Conservation (phyloP, 306 rosid genomes). For the Gynostemma pentaphyllum region DNA sequence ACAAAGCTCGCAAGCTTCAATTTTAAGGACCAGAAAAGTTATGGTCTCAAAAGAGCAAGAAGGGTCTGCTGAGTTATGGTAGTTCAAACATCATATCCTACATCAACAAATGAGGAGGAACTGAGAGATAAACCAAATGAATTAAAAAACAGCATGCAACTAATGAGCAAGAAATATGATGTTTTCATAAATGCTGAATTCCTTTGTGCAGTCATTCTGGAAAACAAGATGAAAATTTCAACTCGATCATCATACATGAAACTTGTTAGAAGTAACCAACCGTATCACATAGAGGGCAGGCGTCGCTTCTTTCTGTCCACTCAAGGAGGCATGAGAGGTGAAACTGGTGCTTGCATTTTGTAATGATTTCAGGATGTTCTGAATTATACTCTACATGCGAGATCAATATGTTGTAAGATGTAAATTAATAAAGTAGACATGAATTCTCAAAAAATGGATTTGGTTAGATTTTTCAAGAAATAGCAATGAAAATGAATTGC, state of each 20-base stretch:
- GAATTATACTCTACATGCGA: slow-evolving; percentile 43
- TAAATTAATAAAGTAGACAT: neutral
- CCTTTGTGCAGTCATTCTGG: neutral
- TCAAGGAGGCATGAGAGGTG: slow-evolving; percentile 73
- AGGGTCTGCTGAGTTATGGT: slow-evolving; percentile 13
- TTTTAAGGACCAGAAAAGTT: slow-evolving; percentile 20
- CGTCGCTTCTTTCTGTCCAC: slow-evolving; percentile 69
- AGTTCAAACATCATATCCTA: slow-evolving; percentile 30
- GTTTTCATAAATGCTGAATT: neutral
- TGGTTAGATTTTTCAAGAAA: neutral
- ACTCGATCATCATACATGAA: neutral
- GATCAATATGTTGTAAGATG: neutral
- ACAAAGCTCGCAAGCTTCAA: slow-evolving; percentile 18
- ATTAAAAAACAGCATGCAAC: neutral
- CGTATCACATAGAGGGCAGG: slow-evolving; percentile 75
- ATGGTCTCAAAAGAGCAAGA: no score
- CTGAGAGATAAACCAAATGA: no score
- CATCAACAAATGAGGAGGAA: slow-evolving; percentile 3
- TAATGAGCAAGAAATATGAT: neutral
- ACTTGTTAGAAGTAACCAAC: slow-evolving; percentile 17
- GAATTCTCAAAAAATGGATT: neutral
- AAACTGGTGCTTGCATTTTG: slow-evolving; percentile 62
- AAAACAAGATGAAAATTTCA: neutral
- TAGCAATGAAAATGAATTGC: slow-evolving; percentile 8
- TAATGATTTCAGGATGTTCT: slow-evolving; percentile 46